These are phyloP conservation scores for Angophora floribunda DNA, from an alignment of 345 rosid genomes.

Conservation along the genomic window DNA sequence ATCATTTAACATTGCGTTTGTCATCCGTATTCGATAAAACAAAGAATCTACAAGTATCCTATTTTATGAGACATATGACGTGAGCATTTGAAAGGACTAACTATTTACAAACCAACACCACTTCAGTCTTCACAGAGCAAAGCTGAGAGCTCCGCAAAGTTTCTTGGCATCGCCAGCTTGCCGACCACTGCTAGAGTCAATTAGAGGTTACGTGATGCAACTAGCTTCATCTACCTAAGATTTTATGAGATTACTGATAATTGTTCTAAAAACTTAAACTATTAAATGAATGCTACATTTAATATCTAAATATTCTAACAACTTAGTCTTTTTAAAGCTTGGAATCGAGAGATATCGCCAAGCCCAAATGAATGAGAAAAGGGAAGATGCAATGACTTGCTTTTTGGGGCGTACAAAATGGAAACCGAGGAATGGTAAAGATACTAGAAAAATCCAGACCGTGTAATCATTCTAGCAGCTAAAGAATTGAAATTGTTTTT, in stretches of 20 bases:
- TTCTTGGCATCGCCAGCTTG: neutral
- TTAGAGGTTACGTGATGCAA: neutral
- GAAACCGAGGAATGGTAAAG: neutral
- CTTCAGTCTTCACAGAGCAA: neutral
- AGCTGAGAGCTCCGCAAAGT: neutral
- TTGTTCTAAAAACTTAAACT: neutral
- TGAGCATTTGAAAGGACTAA: neutral
- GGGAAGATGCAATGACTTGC: neutral
- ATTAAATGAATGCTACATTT: neutral
- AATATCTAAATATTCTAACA: neutral
- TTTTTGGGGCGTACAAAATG: neutral
- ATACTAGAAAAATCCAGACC: neutral
- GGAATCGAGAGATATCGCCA: neutral
- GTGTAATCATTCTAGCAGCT: neutral
- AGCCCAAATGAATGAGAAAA: neutral
- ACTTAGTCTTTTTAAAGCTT: neutral
- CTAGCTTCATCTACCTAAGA: neutral
- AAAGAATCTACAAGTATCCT: neutral
- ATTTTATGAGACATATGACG: neutral
- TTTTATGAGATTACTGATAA: neutral
- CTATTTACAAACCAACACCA: neutral
- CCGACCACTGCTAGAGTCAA: neutral
- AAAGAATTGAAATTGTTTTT: neutral
- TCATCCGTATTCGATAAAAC: neutral
- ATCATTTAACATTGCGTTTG: neutral